These are phyloP conservation scores for Oryza meridionalis DNA, from an alignment of 176 grass and related monocot genomes.

Conservation along the genomic window DNA sequence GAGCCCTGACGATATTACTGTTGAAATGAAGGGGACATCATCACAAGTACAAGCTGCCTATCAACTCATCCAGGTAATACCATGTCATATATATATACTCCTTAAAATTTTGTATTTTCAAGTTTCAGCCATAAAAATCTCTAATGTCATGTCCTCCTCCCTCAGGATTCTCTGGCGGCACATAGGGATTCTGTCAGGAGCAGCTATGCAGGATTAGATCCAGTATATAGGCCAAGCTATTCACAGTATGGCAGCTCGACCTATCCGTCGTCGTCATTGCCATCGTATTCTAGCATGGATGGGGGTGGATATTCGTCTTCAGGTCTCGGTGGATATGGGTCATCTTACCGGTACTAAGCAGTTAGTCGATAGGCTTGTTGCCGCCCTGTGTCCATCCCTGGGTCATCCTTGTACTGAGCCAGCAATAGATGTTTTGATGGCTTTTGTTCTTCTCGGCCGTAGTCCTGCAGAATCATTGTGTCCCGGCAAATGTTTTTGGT, in stretches of 20 bases:
- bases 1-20: conserved; percentile 89
- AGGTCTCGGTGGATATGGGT: conserved; percentile 66
- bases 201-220: conserved; percentile 70
- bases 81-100: not conserved
- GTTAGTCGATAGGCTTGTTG: not conserved
- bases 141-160: conserved; percentile 16
- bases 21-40: conserved; percentile 95
- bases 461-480: not conserved
- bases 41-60: conserved; percentile 92
- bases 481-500: conserved; percentile 24
- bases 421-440: conserved; percentile 17
- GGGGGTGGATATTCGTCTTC: conserved; percentile 73
- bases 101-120: not conserved
- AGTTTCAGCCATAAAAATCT: not conserved
- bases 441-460: conserved; percentile 16
- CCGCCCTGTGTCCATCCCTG: conserved; percentile 20
- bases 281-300: conserved; percentile 68
- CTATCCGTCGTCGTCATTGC: conserved; percentile 61
- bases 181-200: conserved; percentile 76
- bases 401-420: conserved; percentile 28
- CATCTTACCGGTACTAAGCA: conserved; percentile 71
- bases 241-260: conserved; percentile 65
- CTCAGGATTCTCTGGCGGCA: conserved; percentile 79
- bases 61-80: conserved; percentile 82
- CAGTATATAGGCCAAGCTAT: conserved; percentile 73